Percentiles rank a stretch among this genome's conserved stretches.
Evolutionary conservation across 2,329 filamentous ascomycete genomes (phyloP).

Genomic region (Arthrobotrys musiformis): DNA sequence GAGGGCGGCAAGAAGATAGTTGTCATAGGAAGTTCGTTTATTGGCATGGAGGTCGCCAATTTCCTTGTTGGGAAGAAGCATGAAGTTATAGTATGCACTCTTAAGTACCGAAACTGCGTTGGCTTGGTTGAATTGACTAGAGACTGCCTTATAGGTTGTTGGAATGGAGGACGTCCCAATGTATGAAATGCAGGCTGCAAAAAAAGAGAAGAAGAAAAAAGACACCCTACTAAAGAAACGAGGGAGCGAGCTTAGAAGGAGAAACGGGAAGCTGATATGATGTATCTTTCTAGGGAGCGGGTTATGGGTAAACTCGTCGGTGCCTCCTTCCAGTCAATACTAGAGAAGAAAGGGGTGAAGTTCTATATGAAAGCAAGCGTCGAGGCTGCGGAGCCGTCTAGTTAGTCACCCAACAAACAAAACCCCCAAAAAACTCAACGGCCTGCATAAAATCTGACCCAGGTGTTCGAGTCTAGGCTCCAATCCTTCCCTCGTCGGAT

Average conservation of each 20-base stretch:
- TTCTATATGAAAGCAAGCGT: conserved; percentile 85
- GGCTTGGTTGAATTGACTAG: background rate
- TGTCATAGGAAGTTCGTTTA: conserved; percentile 91
- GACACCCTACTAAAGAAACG: background rate
- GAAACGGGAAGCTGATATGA: background rate
- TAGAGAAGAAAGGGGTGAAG: conserved; percentile 88
- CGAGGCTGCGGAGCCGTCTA: conserved; percentile 81
- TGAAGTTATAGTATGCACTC: conserved; percentile 71
- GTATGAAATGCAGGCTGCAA: conserved; percentile 35
- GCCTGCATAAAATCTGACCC: background rate
- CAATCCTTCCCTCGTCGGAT: conserved; percentile 78
- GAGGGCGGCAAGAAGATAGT: conserved; percentile 91
- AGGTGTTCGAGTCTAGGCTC: conserved; percentile 61
- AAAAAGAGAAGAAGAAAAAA: background rate
- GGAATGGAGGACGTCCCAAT: conserved; percentile 89
- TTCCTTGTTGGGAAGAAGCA: conserved; percentile 80
- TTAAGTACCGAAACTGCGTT: background rate
- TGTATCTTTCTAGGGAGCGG: conserved; percentile 74
- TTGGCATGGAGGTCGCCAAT: conserved; percentile 97
- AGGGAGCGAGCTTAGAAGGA: background rate
- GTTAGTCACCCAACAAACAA: conserved; percentile 7
- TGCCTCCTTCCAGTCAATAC: conserved; percentile 77
- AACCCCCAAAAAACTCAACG: background rate
- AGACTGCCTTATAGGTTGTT: conserved; percentile 67
- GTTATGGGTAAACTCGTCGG: conserved; percentile 87